Conservation (phyloP, 495 filamentous ascomycete genomes). For the Daldinia vernicosa region DNA sequence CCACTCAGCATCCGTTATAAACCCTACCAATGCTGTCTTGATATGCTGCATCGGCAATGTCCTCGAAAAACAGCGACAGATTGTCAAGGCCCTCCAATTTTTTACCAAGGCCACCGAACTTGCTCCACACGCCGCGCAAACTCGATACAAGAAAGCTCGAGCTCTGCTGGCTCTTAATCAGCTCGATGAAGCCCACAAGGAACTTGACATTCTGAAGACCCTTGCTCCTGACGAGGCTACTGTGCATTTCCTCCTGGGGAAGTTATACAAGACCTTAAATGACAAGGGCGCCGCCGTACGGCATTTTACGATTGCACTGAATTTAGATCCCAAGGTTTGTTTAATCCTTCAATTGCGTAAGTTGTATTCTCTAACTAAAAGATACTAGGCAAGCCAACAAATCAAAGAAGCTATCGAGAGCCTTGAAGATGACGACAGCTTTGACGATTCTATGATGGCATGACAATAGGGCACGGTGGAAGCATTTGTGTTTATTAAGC, state of each 20-base stretch:
- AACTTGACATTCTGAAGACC: slow-evolving; percentile 85
- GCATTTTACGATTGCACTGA: slow-evolving; percentile 92
- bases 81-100: slow-evolving; percentile 75
- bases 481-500: slow-evolving; percentile 20
- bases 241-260: slow-evolving; percentile 91
- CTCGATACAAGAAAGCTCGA: slow-evolving; percentile 91
- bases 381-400: slow-evolving; percentile 78
- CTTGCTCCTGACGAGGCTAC: slow-evolving; percentile 93
- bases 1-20: slow-evolving; percentile 82
- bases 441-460: slow-evolving; percentile 71
- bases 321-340: slow-evolving; percentile 91
- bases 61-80: slow-evolving; percentile 85
- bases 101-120: slow-evolving; percentile 83
- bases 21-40: slow-evolving; percentile 89
- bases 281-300: slow-evolving; percentile 84
- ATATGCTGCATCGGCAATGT: slow-evolving; percentile 91
- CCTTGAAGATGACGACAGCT: slow-evolving; percentile 84
- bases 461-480: slow-evolving; percentile 36
- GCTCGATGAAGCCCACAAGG: slow-evolving; percentile 72
- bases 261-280: slow-evolving; percentile 80
- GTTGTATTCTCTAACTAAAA: slow-evolving; percentile 12
- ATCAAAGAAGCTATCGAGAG: slow-evolving; percentile 94
- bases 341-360: not conserved
- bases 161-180: slow-evolving; percentile 81
- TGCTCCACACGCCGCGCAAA: slow-evolving; percentile 80